Percentiles rank a stretch among this genome's conserved stretches.
Conservation (phyloP, 805 yeast species). For the Ogataea minuta region DNA sequence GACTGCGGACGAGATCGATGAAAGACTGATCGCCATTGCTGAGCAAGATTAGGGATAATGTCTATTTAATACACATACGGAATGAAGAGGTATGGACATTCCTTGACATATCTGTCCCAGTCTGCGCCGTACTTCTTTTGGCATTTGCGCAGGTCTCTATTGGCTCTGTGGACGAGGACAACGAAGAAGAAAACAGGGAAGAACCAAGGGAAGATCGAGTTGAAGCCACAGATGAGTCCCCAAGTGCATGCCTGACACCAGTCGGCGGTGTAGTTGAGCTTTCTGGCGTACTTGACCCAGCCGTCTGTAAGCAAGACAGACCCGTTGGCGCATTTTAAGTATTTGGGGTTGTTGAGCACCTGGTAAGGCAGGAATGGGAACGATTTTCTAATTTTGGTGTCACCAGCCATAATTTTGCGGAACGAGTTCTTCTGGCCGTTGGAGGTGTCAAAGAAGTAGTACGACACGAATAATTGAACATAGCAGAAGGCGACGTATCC, state of each 20-base stretch:
- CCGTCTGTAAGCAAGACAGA: slow-evolving; percentile 86
- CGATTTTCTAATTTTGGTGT: slow-evolving; percentile 69
- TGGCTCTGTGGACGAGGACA: slow-evolving; percentile 85
- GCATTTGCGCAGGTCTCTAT: slow-evolving; percentile 85
- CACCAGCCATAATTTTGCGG: slow-evolving; percentile 82
- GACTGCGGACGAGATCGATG: slow-evolving; percentile 87
- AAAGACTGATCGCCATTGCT: slow-evolving; percentile 88
- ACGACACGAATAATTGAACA: slow-evolving; percentile 60
- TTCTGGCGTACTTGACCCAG: slow-evolving; percentile 92
- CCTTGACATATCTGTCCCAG: slow-evolving; percentile 82
- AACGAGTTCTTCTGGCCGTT: slow-evolving; percentile 95
- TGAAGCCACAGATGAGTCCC: slow-evolving; percentile 88
- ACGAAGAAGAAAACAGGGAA: slow-evolving; percentile 88
- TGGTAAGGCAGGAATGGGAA: slow-evolving; percentile 93
- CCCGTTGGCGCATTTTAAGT: slow-evolving; percentile 82
- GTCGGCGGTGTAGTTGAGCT: slow-evolving; percentile 94
- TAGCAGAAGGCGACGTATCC: slow-evolving; percentile 57
- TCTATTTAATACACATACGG: slow-evolving; percentile 68
- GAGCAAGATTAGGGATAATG: slow-evolving; percentile 69
- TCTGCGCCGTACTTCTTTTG: slow-evolving; percentile 87
- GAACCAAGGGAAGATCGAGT: slow-evolving; percentile 92
- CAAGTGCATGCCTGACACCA: slow-evolving; percentile 83
- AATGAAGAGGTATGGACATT: slow-evolving; percentile 88
- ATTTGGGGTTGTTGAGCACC: slow-evolving; percentile 77
- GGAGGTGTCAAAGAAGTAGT: slow-evolving; percentile 91